phyloP scores from a whole-genome alignment of 148 eudicot species.

The Rhododendron griersonianum region DNA sequence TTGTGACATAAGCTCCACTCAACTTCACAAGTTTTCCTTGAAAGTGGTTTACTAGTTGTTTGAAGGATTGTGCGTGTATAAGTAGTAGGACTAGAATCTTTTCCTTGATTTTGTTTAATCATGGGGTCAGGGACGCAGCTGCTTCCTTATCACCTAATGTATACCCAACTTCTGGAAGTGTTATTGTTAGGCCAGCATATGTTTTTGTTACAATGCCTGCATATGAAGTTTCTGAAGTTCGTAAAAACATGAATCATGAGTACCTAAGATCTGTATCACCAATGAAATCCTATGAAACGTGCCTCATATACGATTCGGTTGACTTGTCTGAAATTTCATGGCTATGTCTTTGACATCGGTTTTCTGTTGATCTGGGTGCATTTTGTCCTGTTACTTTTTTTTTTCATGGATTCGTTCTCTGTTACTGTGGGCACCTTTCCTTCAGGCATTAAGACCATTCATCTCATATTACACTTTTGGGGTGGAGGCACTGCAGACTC shows the following conservation, averaged over 20 bases:
- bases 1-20: background rate
- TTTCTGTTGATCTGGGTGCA: background rate
- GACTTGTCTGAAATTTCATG: conserved; percentile 2
- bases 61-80: background rate
- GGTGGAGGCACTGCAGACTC: conserved; percentile 40
- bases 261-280: background rate
- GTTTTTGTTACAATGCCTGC: background rate
- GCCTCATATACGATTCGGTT: background rate
- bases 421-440: background rate
- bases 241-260: background rate
- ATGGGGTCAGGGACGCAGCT: background rate
- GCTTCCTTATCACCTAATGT: background rate
- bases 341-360: background rate
- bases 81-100: background rate
- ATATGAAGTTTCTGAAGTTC: background rate
- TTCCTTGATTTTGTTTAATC: background rate
- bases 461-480: conserved; percentile 65
- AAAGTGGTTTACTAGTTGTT: background rate
- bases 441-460: conserved; percentile 77
- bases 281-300: background rate
- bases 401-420: background rate
- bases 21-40: background rate
- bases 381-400: background rate
- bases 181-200: background rate
- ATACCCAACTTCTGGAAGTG: background rate